These are phyloP conservation scores for Trichophyton verrucosum DNA, from an alignment of 2,329 filamentous ascomycete genomes.

Conservation along the genomic window DNA sequence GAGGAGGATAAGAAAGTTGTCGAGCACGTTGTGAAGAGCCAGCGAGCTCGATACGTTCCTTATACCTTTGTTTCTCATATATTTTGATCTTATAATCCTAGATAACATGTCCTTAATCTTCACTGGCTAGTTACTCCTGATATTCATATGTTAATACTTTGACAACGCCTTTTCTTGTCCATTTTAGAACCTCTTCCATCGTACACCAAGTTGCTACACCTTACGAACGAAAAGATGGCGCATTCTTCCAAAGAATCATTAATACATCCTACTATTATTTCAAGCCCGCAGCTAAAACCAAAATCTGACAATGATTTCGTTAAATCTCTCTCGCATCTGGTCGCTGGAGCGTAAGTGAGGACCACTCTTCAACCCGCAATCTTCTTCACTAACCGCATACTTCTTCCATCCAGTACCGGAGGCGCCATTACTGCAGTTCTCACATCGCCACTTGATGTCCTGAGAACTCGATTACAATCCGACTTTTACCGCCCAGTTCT, in stretches of 20 bases:
- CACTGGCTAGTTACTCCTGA: not conserved
- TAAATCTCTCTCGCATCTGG: conserved; percentile 3
- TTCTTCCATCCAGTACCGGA: conserved; percentile 32
- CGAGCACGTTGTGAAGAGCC: not conserved
- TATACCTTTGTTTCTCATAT: not conserved
- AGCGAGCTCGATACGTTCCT: not conserved
- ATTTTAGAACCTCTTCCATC: too few relatives aligned
- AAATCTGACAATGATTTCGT: not conserved
- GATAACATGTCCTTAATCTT: not conserved
- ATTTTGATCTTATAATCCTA: not conserved
- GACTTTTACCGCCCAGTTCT: conserved; percentile 87
- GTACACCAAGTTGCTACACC: not conserved
- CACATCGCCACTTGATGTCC: conserved; percentile 80
- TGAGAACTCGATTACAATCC: conserved; percentile 84
- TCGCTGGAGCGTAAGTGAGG: conserved; percentile 4
- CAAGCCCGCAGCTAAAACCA: not conserved
- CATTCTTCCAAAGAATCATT: not conserved
- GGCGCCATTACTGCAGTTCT: conserved; percentile 85
- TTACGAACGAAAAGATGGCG: not conserved
- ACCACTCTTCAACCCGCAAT: not conserved
- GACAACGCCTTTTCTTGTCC: not conserved
- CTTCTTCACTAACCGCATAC: not conserved
- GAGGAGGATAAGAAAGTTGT: not conserved
- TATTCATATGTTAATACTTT: not conserved
- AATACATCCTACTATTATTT: not conserved